A percentile compares a stretch with the other conserved stretches of the same genome.
phyloP scores from a whole-genome alignment of 805 yeast species.

The Myxozyma neotropica region DNA sequence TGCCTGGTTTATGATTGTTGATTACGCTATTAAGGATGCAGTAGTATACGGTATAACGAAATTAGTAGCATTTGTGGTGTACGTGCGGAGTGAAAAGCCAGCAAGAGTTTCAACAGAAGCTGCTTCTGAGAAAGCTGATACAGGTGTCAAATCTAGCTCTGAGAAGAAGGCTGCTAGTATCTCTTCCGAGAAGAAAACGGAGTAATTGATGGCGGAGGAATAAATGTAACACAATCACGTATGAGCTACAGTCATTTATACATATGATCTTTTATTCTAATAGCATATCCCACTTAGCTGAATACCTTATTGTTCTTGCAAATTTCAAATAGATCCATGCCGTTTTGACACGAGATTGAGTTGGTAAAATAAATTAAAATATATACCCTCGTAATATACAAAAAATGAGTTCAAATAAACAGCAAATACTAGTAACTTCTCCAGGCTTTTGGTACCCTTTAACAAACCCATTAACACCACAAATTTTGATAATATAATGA shows the following conservation, averaged over 20 bases:
- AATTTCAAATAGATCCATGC: no score
- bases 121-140: neutral
- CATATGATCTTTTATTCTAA: neutral
- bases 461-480: slow-evolving; percentile 4
- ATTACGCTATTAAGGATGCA: slow-evolving; percentile 27
- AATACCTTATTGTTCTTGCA: no score
- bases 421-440: neutral
- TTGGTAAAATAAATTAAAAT: no score
- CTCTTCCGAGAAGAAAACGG: slow-evolving; percentile 1
- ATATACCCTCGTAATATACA: neutral
- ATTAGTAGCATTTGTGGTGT: neutral
- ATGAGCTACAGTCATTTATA: no score
- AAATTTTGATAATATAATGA: neutral
- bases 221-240: no score
- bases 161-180: slow-evolving; percentile 1
- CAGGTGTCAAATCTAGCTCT: neutral
- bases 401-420: neutral
- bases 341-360: no score
- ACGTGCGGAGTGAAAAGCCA: neutral
- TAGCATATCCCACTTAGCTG: no score
- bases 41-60: slow-evolving; percentile 10
- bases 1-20: slow-evolving; percentile 36
- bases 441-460: neutral
- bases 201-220: neutral
- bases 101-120: neutral